Conservation (phyloP, 1,284 basidiomycete species). For the Papiliotrema fonsecae region DNA sequence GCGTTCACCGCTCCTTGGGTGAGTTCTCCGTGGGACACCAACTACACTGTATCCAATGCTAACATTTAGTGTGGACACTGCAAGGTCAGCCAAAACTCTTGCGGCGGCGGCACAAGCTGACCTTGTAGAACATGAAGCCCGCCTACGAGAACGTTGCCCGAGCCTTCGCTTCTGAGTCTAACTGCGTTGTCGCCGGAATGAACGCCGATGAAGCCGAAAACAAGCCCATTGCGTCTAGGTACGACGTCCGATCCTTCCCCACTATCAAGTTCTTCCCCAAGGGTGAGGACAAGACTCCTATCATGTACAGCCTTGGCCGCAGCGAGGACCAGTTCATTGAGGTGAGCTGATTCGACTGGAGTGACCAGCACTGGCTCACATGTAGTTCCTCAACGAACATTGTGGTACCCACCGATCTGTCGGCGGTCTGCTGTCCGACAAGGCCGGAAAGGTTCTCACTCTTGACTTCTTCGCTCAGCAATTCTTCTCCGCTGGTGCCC, state of each 20-base stretch:
- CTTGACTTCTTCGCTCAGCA: conserved; percentile 73
- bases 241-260: conserved; percentile 71
- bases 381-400: conserved; percentile 66
- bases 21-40: conserved; percentile 15
- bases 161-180: conserved; percentile 69
- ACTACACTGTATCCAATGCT: neutral
- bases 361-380: neutral
- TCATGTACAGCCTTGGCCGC: conserved; percentile 55
- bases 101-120: neutral
- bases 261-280: conserved; percentile 94
- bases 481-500: conserved; percentile 58
- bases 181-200: conserved; percentile 82
- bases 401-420: conserved; percentile 79
- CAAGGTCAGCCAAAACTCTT: conserved; percentile 23
- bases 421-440: conserved; percentile 71
- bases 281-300: conserved; percentile 53
- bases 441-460: conserved; percentile 74
- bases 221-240: conserved; percentile 66
- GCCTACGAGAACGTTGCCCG: conserved; percentile 77
- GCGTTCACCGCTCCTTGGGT: conserved; percentile 70
- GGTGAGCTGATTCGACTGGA: conserved; percentile 13
- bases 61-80: conserved; percentile 56
- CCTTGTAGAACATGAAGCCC: conserved; percentile 68
- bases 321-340: conserved; percentile 50
- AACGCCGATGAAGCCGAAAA: conserved; percentile 83